A percentile compares a stretch with the other conserved stretches of the same genome.
These are phyloP conservation scores for Oidiodendron maius DNA, from an alignment of 495 filamentous ascomycete genomes.

Conservation along the genomic window DNA sequence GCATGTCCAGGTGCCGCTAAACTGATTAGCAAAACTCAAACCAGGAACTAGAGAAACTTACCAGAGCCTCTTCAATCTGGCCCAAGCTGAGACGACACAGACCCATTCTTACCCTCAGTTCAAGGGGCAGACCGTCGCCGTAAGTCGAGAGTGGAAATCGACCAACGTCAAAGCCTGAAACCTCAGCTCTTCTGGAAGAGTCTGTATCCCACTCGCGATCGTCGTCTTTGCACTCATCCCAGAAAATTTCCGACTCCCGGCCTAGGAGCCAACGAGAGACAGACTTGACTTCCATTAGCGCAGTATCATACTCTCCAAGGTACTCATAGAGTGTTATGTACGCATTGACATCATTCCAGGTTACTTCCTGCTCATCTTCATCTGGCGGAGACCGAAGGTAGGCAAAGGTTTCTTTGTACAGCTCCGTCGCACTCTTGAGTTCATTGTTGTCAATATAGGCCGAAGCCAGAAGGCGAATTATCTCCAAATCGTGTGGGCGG, in stretches of 20 bases:
- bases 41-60: conserved; percentile 33
- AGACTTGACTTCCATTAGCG: conserved; percentile 59
- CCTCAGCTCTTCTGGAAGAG: conserved; percentile 54
- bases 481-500: conserved; percentile 50
- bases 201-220: conserved; percentile 89
- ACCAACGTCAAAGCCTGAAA: conserved; percentile 42
- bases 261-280: conserved; percentile 79
- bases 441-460: conserved; percentile 55
- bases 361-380: conserved; percentile 41
- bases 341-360: conserved; percentile 80
- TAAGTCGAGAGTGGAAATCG: conserved; percentile 56
- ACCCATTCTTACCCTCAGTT: conserved; percentile 82
- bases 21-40: conserved; percentile 1
- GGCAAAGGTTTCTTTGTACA: conserved; percentile 57
- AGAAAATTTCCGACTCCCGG: conserved; percentile 65
- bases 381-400: conserved; percentile 39
- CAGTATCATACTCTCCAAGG: conserved; percentile 52
- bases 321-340: conserved; percentile 75
- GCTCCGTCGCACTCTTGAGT: conserved; percentile 46
- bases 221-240: conserved; percentile 70
- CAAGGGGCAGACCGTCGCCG: conserved; percentile 69
- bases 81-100: conserved; percentile 69
- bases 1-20: conserved; percentile 47
- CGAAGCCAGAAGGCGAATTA: conserved; percentile 59
- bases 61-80: conserved; percentile 69